Evolutionary conservation across 2,329 filamentous ascomycete genomes (phyloP), one percentile per base, ranked within the genome.

Genomic region (Ceratocystis eucalypticola): DNA sequence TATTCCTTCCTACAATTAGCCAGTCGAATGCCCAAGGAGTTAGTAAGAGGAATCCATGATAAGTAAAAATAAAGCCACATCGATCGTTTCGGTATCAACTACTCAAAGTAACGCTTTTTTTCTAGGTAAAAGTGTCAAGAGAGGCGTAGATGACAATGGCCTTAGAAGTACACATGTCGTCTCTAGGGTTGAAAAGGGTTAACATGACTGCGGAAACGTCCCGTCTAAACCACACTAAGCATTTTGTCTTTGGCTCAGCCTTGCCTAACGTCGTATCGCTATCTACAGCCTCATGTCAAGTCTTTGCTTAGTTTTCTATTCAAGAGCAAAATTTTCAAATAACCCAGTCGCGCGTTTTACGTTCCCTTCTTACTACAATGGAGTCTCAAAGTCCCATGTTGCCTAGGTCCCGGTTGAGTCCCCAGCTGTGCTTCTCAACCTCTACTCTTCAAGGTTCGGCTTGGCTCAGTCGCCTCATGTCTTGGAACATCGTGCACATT

Each of bases 351-450:
- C 53, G 28, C 6, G 53, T 59, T 30, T 30, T 59, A 17, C 17
- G 53, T 10, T 15, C 15, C 28, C 17, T n/a, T n/a, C 46, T 22
- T 15, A 17, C 15, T 20, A 45, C 46, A 33, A 67, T 67, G 66
- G 37, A 61, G 15, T 63, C 53, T 15, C 62, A 65, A n/a, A 45
- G 15, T 12, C 62, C 62, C 41, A 55, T 37, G 5, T 41, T 65
- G 55, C n/a, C 62, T 12, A 53, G 10, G 17, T 55, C 45, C 8
- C 62, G 41, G 41, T 77, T 91, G 69, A 88, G 83, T 68, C 88
- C 87, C 57, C 87, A 89, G 74, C 89, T 91, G 72, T 94, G 89
- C 75, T 92, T 91, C 74, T 87, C 86, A 12, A 85, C 86, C 65
- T 80, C 82, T 61, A 80, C 84, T 20, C 77, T 92, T 61, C 80